A percentile compares a stretch with the other conserved stretches of the same genome.
phyloP scores from a whole-genome alignment of 2,329 filamentous ascomycete genomes.

The Xylaria sp. region DNA sequence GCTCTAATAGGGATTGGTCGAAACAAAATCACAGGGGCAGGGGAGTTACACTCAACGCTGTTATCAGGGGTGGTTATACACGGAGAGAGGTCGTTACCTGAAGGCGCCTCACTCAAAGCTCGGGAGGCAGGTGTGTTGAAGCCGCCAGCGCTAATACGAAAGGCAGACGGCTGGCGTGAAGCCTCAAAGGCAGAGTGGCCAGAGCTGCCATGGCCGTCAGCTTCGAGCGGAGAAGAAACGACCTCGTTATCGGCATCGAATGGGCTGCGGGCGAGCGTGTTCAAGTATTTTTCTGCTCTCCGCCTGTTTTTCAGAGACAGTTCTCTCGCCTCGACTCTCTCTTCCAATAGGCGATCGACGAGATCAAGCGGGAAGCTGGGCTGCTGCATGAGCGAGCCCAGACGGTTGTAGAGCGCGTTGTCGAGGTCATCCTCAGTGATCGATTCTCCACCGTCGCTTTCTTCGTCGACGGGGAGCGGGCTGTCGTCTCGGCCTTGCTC shows the following conservation, averaged over 20 bases:
- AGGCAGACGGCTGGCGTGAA: too few species aligned
- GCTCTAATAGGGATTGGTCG: too few species aligned
- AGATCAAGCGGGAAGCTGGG: slow-evolving; percentile 11
- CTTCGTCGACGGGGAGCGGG: background rate
- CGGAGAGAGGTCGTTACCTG: too few species aligned
- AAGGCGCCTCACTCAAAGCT: background rate
- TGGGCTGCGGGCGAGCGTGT: too few species aligned
- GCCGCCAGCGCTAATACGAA: too few species aligned
- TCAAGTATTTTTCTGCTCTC: background rate
- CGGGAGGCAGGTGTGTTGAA: background rate
- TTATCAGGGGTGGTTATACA: too few species aligned
- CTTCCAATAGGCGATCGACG: background rate
- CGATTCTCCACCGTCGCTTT: background rate
- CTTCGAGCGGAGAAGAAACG: background rate
- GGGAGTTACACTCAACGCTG: too few species aligned
- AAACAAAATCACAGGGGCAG: too few species aligned
- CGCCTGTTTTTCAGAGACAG: background rate
- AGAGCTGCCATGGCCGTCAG: background rate
- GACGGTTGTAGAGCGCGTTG: background rate
- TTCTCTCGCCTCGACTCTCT: background rate
- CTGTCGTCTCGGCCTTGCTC: background rate
- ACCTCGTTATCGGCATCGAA: too few species aligned
- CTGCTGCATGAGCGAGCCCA: background rate
- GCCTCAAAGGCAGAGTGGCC: too few species aligned
- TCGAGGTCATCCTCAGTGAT: background rate